A percentile compares a stretch with the other conserved stretches of the same genome.
phyloP scores from a whole-genome alignment of 768 basidiomycete species.

The Hemileccinum impolitum region DNA sequence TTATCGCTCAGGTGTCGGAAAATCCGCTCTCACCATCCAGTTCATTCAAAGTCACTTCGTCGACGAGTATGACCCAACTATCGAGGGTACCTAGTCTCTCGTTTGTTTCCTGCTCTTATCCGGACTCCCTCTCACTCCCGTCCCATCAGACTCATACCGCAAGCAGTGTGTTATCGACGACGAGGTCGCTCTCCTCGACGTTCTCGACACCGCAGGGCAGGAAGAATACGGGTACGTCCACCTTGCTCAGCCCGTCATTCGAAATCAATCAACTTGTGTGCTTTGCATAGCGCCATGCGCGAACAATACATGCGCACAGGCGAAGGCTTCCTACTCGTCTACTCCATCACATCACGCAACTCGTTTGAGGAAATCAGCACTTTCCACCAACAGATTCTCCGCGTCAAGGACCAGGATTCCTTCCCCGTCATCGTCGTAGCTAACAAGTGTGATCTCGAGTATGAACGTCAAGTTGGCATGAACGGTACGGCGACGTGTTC shows the following conservation, averaged over 20 bases:
- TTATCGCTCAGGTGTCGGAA: constrained; percentile 43
- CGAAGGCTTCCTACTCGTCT: constrained; percentile 96
- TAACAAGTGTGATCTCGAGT: constrained; percentile 97
- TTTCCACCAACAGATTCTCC: constrained; percentile 94
- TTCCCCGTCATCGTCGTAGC: constrained; percentile 96
- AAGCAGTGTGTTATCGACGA: constrained; percentile 98
- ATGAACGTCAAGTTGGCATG: constrained; percentile 93
- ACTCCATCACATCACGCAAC: constrained; percentile 96
- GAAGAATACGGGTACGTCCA: constrained; percentile 90
- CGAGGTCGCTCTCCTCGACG: constrained; percentile 96
- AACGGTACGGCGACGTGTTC: constrained; percentile 56
- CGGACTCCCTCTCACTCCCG: not conserved
- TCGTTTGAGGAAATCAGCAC: constrained; percentile 97
- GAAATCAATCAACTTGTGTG: not conserved
- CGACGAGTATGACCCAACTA: constrained; percentile 92
- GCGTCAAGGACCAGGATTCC: constrained; percentile 94
- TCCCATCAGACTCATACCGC: constrained; percentile 79
- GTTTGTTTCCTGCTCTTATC: not conserved
- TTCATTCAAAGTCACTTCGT: constrained; percentile 97
- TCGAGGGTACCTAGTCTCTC: constrained; percentile 60
- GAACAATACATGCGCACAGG: constrained; percentile 99
- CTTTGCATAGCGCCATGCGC: constrained; percentile 78
- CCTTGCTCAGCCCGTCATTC: constrained; percentile 1
- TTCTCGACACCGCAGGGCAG: constrained; percentile 96
- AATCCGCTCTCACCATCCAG: constrained; percentile 95